A percentile compares a stretch with the other conserved stretches of the same genome.
Evolutionary conservation across 305 asterid genomes (phyloP).

Genomic region (Fraxinus dipetala): DNA sequence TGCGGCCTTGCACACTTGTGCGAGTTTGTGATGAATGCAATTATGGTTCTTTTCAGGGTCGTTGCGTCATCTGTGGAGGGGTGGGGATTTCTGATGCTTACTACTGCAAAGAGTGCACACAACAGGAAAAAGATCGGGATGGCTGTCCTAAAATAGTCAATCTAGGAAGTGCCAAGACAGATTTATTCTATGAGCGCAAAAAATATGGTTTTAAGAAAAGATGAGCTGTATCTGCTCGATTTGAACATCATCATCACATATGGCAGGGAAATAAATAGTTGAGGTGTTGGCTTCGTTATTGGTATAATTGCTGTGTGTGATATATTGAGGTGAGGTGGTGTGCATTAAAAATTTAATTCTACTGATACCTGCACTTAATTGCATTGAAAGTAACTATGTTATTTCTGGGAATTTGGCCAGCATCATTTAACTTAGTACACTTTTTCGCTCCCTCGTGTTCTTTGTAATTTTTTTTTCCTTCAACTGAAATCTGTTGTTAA

Average conservation of each 20-base stretch:
- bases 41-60: conserved; percentile 81
- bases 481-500: not conserved
- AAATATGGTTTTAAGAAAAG: conserved; percentile 81
- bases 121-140: conserved; percentile 78
- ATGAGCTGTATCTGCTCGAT: conserved; percentile 24
- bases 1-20: conserved; percentile 79
- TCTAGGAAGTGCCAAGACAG: conserved; percentile 82
- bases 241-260: not conserved
- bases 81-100: conserved; percentile 80
- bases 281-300: not conserved
- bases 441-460: not conserved
- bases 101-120: conserved; percentile 88
- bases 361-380: not conserved
- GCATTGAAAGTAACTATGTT: not conserved
- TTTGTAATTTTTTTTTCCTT: not conserved
- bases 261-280: not conserved
- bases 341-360: not conserved
- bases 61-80: conserved; percentile 84
- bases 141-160: conserved; percentile 83
- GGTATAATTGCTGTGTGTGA: not conserved
- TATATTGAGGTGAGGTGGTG: not conserved
- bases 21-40: conserved; percentile 82
- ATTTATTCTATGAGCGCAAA: conserved; percentile 72
- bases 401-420: not conserved
- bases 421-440: not conserved